Base-by-base conservation (phyloP, 805 yeast species). In the Starmerella bombicola region DNA sequence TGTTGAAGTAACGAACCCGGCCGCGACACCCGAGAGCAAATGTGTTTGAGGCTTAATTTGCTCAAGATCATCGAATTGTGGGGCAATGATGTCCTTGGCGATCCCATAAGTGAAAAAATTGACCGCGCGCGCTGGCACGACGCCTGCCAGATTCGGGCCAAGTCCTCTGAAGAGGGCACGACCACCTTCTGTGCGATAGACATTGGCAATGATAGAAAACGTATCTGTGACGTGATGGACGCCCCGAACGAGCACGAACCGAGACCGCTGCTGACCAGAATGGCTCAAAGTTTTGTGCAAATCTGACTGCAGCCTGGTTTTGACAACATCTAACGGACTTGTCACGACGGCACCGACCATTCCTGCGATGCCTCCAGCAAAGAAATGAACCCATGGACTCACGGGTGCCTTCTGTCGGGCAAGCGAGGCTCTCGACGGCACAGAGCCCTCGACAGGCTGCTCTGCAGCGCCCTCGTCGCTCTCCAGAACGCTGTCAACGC, bases 331-430 rank as follows among this genome's bases (percentile, higher is more conserved):
- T 47, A 91, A 73, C 1, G 99, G 99, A 52, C 95, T 79, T 0
- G 99, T 91, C 40, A 76, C 77, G 3, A 88, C 64, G 2, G 98
- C 95, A 20, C 99, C 99, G 23, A 88, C 82, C 96, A 91, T 91
- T 13, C 98, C 99, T 25, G 96, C 99, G 20, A 82, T 59, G 12
- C 69, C 69, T 8, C 69, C 69, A 24, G 69, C 69, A 17, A 65
- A 55, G 43, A 65, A 65, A 45, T 65, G 69, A 8, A 65, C 53
- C 68, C 76, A 71, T 26, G 77, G 76, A 43, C 61, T 59, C 2
- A 67, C 66, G 17, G 33, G 36, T 12, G 40, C 26, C 21, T 31
- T 24, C 24, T 30, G 40, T 16, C 40, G 43, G 16, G 13, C 16
- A 22, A 22, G 29, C 13, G 26, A 18, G 18, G 20, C 25, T n/a